Percentiles rank a stretch among this genome's conserved stretches.
These are phyloP conservation scores for Boletus barrowsii DNA, from an alignment of 768 basidiomycete species.

Conservation along the genomic window DNA sequence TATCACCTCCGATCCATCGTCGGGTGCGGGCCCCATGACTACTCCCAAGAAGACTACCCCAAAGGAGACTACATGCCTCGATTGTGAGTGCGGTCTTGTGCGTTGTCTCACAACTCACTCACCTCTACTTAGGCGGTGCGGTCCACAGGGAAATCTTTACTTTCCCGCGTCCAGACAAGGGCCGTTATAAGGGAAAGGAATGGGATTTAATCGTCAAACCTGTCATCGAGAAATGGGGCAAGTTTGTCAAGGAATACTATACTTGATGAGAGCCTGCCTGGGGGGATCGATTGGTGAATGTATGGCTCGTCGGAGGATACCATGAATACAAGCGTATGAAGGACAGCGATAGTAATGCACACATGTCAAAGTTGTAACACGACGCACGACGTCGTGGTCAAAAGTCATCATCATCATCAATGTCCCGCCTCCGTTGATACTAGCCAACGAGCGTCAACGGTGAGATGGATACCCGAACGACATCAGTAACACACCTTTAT, in stretches of 20 bases:
- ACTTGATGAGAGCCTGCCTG: conserved; percentile 12
- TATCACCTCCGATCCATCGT: conserved; percentile 28
- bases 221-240: conserved; percentile 76
- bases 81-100: conserved; percentile 38
- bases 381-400: conserved; percentile 6
- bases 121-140: conserved; percentile 42
- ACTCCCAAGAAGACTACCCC: conserved; percentile 14
- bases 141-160: conserved; percentile 80
- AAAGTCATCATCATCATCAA: conserved; percentile 64
- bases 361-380: background rate
- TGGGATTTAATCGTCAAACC: conserved; percentile 75
- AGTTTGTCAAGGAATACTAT: conserved; percentile 45
- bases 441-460: conserved; percentile 21
- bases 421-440: conserved; percentile 65
- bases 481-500: conserved; percentile 45
- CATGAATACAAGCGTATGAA: background rate
- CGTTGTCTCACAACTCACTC: conserved; percentile 4
- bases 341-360: background rate
- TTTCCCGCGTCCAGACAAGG: conserved; percentile 53
- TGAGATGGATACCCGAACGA: background rate
- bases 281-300: background rate
- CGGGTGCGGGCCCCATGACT: conserved; percentile 1
- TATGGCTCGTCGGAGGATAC: background rate
- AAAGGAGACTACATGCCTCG: conserved; percentile 34
- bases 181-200: conserved; percentile 59